Evolutionary conservation across 768 basidiomycete species (phyloP).

Genomic region (Pleurotus platypus): DNA sequence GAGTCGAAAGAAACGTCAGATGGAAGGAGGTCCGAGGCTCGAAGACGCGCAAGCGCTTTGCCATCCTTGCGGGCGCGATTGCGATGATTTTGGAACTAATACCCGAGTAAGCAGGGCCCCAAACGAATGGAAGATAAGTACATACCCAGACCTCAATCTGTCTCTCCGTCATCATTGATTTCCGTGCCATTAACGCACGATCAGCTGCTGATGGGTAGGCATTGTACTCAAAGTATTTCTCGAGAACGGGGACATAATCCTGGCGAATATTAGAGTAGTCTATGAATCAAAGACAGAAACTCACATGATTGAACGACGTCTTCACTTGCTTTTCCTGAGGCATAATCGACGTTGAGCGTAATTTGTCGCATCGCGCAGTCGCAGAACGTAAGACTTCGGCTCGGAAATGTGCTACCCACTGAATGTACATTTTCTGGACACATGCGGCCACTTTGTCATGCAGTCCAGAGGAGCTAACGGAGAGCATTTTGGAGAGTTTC

Average conservation of each 20-base stretch:
- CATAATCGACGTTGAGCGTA: neutral
- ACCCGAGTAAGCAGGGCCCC: neutral
- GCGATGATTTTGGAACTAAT: constrained; percentile 56
- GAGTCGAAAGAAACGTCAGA: constrained; percentile 18
- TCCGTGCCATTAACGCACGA: constrained; percentile 33
- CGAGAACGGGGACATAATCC: constrained; percentile 43
- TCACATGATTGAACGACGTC: constrained; percentile 19
- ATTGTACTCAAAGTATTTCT: constrained; percentile 45
- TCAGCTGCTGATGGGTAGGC: constrained; percentile 43
- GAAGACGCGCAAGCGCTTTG: constrained; percentile 15
- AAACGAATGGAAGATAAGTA: neutral
- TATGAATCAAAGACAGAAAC: neutral
- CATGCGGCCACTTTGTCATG: neutral
- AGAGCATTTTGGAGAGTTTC: no score
- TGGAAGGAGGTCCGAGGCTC: constrained; percentile 15
- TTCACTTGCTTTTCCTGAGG: neutral
- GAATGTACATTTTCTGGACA: neutral
- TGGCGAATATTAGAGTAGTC: constrained; percentile 15
- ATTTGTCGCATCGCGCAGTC: neutral
- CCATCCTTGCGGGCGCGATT: constrained; percentile 32
- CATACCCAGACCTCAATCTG: constrained; percentile 58
- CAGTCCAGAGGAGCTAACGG: neutral
- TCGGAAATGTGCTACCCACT: neutral
- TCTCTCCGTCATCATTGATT: constrained; percentile 35
- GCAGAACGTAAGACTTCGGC: neutral